Percentiles rank a stretch among this genome's conserved stretches.
Evolutionary conservation across 768 basidiomycete genomes (phyloP).

Genomic region (Cystobasidiopsis lactophilus): DNA sequence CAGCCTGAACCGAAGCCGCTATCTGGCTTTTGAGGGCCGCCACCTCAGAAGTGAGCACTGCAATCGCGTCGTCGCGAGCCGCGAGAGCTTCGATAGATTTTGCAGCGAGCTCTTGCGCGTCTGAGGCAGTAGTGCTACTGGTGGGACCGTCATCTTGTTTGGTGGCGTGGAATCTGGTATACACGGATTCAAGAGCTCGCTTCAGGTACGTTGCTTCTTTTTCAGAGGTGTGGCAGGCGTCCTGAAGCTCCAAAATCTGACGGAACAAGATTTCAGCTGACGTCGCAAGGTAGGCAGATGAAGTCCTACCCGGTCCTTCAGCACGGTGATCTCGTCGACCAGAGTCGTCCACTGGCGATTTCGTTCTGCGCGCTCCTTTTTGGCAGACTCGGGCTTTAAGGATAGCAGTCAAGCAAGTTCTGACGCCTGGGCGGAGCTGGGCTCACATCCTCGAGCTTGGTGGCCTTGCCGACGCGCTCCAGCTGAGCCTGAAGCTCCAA

Average conservation of each 20-base stretch:
- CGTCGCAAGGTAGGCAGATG: background rate
- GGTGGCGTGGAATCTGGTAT: conserved; percentile 49
- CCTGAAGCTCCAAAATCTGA: conserved; percentile 39
- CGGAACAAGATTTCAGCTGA: background rate
- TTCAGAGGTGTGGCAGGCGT: conserved; percentile 32
- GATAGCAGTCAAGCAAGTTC: background rate
- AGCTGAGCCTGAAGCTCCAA: conserved; percentile 49
- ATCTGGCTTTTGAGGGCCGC: conserved; percentile 18
- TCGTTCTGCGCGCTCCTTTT: conserved; percentile 39
- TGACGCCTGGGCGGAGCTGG: background rate
- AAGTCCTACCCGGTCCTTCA: conserved; percentile 49
- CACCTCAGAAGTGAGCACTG: conserved; percentile 26
- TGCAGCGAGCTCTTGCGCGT: conserved; percentile 46
- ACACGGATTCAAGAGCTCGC: conserved; percentile 67
- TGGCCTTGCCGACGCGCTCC: conserved; percentile 38
- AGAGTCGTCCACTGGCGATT: conserved; percentile 49
- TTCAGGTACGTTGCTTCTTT: conserved; percentile 59
- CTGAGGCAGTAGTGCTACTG: conserved; percentile 31
- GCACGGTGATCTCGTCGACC: conserved; percentile 48
- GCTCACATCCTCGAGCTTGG: conserved; percentile 42
- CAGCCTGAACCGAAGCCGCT: conserved; percentile 25
- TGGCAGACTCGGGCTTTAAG: conserved; percentile 22
- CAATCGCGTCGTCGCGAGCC: conserved; percentile 46
- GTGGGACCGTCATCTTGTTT: conserved; percentile 20
- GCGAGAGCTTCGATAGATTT: conserved; percentile 46